Base-by-base conservation (phyloP, 2,329 filamentous ascomycete species). In the Onygenales sp. region DNA sequence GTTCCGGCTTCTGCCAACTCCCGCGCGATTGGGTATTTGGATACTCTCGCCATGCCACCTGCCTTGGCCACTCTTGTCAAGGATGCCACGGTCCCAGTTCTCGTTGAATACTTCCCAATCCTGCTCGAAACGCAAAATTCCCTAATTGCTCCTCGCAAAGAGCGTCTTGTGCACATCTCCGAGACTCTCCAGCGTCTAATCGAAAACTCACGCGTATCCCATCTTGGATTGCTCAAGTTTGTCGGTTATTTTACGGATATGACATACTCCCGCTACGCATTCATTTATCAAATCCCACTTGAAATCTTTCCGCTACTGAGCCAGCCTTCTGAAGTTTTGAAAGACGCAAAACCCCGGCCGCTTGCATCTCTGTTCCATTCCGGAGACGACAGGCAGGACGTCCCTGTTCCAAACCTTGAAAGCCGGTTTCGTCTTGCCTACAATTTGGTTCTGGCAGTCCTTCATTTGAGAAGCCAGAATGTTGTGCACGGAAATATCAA, bases 401-500 rank as follows among this genome's bases (percentile, higher is more conserved):
- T 61, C 21, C 67, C 70, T 8, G 63, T 75, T 13, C 78, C 78
- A n/a, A 77, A 79, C 47, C 70, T 85, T 2, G 82, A 85, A 64
- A 78, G 80, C 59, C 76, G 82, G 34, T 84, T 84, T 57, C 75
- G 78, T 36, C 69, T 85, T 36, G 82, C 81, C 4, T 77, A 82
- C 55, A 80, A 81, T 46, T 70, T 85, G 17, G 72, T 77, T 21
- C 72, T 80, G 56, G 78, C 79, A 2, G 72, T 82, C 27, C 72
- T 79, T 56, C 77, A 79, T 53, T 65, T 85, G 34, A 76, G 83
- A 65, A 75, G 74, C 40, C 75, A 79, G 55, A 76, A 78, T 42
- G 67, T 80, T 14, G 73, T 78, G 6, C 82, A 85, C 66, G 78
- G 81, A 49, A 81, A 84, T 58, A 77, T 85, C 60, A 84, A 83